A percentile compares a stretch with the other conserved stretches of the same genome.
Conservation (phyloP, 495 filamentous ascomycete genomes). For the Xylaria flabelliformis region DNA sequence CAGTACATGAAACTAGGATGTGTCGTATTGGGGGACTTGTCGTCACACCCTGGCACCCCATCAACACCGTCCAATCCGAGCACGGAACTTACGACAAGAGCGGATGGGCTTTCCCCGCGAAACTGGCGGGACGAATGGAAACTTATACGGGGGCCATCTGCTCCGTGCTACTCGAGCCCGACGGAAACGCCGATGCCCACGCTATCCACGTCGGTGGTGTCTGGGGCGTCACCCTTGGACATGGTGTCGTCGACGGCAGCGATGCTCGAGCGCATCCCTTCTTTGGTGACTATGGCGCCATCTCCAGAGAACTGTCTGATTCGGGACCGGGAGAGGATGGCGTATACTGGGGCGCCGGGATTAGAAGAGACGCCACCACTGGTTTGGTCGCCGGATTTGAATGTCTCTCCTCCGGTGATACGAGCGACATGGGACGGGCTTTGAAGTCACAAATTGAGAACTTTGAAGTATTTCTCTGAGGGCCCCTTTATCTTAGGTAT, state of each 20-base stretch:
- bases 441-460: background rate
- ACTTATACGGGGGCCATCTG: slow-evolving; percentile 49
- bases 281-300: slow-evolving; percentile 47
- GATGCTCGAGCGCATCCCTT: slow-evolving; percentile 52
- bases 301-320: slow-evolving; percentile 36
- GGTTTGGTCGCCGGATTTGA: slow-evolving; percentile 49
- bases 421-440: background rate
- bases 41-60: slow-evolving; percentile 54
- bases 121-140: slow-evolving; percentile 30
- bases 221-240: slow-evolving; percentile 55
- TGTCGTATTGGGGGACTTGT: slow-evolving; percentile 35
- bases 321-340: slow-evolving; percentile 40
- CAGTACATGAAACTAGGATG: slow-evolving; percentile 32
- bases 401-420: background rate
- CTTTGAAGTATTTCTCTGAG: background rate
- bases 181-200: slow-evolving; percentile 46
- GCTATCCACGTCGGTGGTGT: slow-evolving; percentile 46
- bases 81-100: background rate
- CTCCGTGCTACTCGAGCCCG: slow-evolving; percentile 50
- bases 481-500: background rate
- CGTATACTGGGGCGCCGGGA: slow-evolving; percentile 43
- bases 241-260: slow-evolving; percentile 40
- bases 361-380: slow-evolving; percentile 40
- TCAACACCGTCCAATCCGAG: slow-evolving; percentile 27
- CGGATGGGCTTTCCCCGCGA: slow-evolving; percentile 46